Percentiles rank a stretch among this genome's conserved stretches.
Conservation (phyloP, 2,329 filamentous ascomycete species). For the Cercospora nicotianae region DNA sequence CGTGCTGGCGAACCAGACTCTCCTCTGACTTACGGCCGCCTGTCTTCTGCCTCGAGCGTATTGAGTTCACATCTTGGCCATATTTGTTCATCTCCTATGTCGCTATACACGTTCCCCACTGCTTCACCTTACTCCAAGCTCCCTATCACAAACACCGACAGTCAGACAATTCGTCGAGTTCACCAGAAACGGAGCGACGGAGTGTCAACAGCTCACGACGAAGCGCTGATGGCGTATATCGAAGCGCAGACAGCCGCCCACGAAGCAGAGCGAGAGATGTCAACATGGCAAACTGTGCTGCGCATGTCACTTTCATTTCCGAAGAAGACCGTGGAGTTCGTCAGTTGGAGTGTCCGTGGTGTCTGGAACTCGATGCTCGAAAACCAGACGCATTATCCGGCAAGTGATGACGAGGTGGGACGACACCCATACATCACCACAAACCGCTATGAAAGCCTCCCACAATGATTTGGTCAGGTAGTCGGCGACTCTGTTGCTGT, state of each 20-base stretch:
- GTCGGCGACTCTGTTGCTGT: not conserved
- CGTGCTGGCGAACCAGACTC: too few relatives aligned
- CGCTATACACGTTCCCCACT: too few relatives aligned
- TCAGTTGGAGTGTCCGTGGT: not conserved
- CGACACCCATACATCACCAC: not conserved
- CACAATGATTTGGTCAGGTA: not conserved
- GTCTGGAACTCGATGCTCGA: not conserved
- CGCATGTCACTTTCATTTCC: not conserved
- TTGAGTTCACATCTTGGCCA: too few relatives aligned
- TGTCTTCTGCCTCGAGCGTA: too few relatives aligned
- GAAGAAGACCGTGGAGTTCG: not conserved
- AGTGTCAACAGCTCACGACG: too few relatives aligned
- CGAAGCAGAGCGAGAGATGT: too few relatives aligned
- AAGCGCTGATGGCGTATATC: too few relatives aligned
- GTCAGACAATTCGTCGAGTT: too few relatives aligned
- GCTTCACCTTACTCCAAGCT: too few relatives aligned
- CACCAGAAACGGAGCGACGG: too few relatives aligned
- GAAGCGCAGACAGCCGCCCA: not conserved
- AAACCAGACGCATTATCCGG: not conserved
- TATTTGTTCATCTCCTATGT: too few relatives aligned
- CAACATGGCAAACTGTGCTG: not conserved
- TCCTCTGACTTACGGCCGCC: too few relatives aligned
- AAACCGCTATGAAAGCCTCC: not conserved
- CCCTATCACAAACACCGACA: rapidly evolving
- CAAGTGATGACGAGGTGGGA: not conserved